A percentile compares a stretch with the other conserved stretches of the same genome.
phyloP scores from a whole-genome alignment of 106 monocot species.

The Allium sativum region DNA sequence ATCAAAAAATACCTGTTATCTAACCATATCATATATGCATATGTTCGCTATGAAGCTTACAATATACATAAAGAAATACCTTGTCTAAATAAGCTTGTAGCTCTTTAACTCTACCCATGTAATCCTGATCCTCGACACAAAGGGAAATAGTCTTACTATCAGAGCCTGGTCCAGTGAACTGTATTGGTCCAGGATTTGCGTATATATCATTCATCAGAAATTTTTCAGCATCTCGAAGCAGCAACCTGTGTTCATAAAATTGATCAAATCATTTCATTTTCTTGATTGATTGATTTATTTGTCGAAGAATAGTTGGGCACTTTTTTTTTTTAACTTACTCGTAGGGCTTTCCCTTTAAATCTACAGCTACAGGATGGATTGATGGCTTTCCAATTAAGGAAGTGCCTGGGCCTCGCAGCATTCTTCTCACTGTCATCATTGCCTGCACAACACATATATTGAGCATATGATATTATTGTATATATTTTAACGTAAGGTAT shows the following conservation, averaged over 20 bases:
- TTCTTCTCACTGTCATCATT: constrained; percentile 64
- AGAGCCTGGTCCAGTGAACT: constrained; percentile 44
- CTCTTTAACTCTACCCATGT: constrained; percentile 60
- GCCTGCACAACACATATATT: constrained; percentile 22
- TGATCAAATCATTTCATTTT: not conserved
- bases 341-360: constrained; percentile 64
- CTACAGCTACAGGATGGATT: constrained; percentile 57
- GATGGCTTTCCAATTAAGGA: constrained; percentile 51
- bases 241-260: constrained; percentile 20
- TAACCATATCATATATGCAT: not conserved
- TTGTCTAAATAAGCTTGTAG: constrained; percentile 51
- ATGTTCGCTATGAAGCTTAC: no score
- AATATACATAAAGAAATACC: constrained; percentile 14
- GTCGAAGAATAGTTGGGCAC: not conserved
- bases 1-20: not conserved
- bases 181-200: constrained; percentile 57
- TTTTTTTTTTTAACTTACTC: constrained; percentile 42
- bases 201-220: constrained; percentile 62
- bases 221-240: constrained; percentile 33
- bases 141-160: constrained; percentile 39
- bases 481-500: not conserved
- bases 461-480: not conserved
- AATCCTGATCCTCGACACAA: constrained; percentile 68
- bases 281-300: not conserved
- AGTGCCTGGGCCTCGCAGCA: constrained; percentile 42